Evolutionary conservation across 1,284 basidiomycete species (phyloP), one percentile per base, ranked within the genome.

Genomic region (Bjerkandera adusta): DNA sequence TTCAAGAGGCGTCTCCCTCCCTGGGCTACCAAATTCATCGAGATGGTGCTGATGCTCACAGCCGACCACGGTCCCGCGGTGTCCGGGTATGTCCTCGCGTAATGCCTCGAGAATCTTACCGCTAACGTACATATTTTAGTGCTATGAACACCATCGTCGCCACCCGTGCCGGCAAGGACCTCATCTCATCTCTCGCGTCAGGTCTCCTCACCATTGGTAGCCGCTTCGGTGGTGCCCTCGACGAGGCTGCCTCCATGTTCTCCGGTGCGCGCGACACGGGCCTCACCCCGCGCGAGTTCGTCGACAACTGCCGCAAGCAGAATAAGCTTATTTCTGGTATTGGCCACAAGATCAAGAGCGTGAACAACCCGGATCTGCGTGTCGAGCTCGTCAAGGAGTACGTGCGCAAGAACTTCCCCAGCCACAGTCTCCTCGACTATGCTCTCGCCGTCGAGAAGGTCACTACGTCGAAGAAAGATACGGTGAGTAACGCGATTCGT

Each of bases 111-210:
- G n/a, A n/a, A n/a, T n/a, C n/a, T n/a, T n/a, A n/a, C n/a, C n/a
- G n/a, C n/a, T n/a, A 36, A 52, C 35, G n/a, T n/a, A n/a, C 11
- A 11, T 36, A 16, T 36, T 74, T 63, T 44, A 89, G 95, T 74
- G 96, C 96, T 25, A 99, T 99, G 96, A 99, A 97, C 80, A 98
- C 96, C 55, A 98, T 99, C 68, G 95, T 99, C 68, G 95, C 96
- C 22, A 89, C 94, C 37, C 95, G 96, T 76, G 96, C 96, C 40
- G 96, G 96, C 70, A 99, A 99, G 76, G 96, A 99, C 70, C 74
- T 99, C 58, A 95, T 99, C 68, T 97, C 94, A 20, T 97, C 93
- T 55, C 81, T 99, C 55, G 91, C 92, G 11, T 93, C 95, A 50
- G 96, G 96, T 80, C 83, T 98, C 51, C 78, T 99, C 64, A 98